phyloP scores from a whole-genome alignment of 2,329 filamentous ascomycete species.

The Pseudocercospora vitis region DNA sequence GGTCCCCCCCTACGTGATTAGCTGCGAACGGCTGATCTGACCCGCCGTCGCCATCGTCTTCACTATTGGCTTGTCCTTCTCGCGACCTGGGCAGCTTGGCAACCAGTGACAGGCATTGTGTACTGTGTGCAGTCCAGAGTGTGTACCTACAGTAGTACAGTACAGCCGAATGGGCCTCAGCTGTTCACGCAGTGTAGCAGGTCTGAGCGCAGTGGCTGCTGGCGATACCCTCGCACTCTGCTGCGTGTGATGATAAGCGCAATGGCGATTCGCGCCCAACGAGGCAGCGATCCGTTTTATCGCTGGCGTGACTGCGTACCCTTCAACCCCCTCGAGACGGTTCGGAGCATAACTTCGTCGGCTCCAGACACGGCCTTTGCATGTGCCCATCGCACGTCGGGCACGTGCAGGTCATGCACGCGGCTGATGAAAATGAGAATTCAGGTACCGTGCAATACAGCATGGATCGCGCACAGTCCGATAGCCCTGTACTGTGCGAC shows the following conservation, averaged over 20 bases:
- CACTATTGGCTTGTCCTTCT: neutral
- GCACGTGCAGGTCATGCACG: neutral
- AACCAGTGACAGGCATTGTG: neutral
- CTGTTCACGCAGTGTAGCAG: neutral
- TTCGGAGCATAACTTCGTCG: neutral
- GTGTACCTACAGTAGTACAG: neutral
- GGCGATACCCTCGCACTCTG: neutral
- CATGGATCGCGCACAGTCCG: neutral
- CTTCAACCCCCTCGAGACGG: neutral
- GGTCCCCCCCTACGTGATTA: too few relatives aligned
- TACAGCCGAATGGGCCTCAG: neutral
- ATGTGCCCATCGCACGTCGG: too few relatives aligned
- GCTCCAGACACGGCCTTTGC: neutral
- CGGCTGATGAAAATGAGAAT: neutral
- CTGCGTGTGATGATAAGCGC: neutral
- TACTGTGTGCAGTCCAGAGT: too few relatives aligned
- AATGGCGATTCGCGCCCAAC: neutral
- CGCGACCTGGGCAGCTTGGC: conserved; percentile 3
- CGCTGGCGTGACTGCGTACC: neutral
- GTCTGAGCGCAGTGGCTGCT: neutral
- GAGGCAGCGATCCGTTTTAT: neutral
- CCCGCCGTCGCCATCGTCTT: neutral
- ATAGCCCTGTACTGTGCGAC: neutral
- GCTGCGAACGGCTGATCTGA: conserved; percentile 5
- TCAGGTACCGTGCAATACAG: neutral